Evolutionary conservation across 805 yeast genomes (phyloP).

Genomic region (Starmerella gropengiesseri): DNA sequence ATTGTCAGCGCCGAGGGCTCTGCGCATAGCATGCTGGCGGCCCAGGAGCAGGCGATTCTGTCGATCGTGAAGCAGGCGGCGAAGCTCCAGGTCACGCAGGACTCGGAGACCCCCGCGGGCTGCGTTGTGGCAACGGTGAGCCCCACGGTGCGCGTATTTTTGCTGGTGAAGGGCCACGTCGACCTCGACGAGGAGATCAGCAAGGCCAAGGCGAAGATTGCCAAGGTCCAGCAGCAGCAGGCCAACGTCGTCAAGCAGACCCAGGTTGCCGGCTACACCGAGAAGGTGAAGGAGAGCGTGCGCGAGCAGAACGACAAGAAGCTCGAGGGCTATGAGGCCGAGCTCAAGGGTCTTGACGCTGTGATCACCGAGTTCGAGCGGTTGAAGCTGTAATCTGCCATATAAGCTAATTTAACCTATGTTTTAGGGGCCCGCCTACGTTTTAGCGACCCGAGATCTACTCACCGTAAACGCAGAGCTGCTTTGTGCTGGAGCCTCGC

Average conservation of each 20-base stretch:
- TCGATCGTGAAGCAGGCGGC: slow-evolving; percentile 87
- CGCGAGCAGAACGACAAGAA: slow-evolving; percentile 62
- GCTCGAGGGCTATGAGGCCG: slow-evolving; percentile 65
- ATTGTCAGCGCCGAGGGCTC: slow-evolving; percentile 59
- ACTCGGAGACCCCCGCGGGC: slow-evolving; percentile 66
- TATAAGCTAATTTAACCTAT: neutral
- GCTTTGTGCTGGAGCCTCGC: no score
- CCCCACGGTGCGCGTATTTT: slow-evolving; percentile 73
- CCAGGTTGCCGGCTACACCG: slow-evolving; percentile 61
- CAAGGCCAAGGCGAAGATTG: slow-evolving; percentile 70
- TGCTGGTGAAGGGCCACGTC: slow-evolving; percentile 86
- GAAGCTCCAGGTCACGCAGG: slow-evolving; percentile 52
- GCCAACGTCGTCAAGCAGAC: slow-evolving; percentile 60
- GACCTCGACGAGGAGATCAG: slow-evolving; percentile 83
- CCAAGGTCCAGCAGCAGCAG: slow-evolving; percentile 49
- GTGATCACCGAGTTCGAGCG: slow-evolving; percentile 72
- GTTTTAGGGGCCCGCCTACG: no score
- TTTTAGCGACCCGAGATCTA: no score
- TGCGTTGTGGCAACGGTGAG: slow-evolving; percentile 77
- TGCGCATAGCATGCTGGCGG: slow-evolving; percentile 42
- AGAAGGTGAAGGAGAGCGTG: slow-evolving; percentile 74
- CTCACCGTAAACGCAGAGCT: no score
- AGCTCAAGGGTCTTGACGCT: slow-evolving; percentile 77
- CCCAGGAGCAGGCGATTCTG: slow-evolving; percentile 77
- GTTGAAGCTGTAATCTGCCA: slow-evolving; percentile 17